Evolutionary conservation across 169 alveolate genomes (phyloP).

Genomic region (Eimeria maxima): DNA sequence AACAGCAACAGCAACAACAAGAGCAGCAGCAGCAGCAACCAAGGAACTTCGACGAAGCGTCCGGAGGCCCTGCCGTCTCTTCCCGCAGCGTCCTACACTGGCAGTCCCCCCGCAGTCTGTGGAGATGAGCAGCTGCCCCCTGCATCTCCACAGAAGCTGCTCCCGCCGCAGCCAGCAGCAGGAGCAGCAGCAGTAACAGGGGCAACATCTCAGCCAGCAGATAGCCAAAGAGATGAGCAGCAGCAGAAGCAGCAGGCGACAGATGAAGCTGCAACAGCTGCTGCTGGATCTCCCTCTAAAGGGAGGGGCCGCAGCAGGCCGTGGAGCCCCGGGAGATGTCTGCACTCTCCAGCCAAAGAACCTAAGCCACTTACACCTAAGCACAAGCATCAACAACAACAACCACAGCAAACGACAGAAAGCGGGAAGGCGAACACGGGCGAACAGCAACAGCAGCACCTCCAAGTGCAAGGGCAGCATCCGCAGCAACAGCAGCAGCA

Average conservation of each 20-base stretch:
- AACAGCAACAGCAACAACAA: not conserved
- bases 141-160: not conserved
- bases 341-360: slow-evolving; percentile 66
- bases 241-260: slow-evolving; percentile 16
- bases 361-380: not conserved
- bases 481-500: too few relatives aligned
- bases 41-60: not conserved
- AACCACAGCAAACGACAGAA: too few relatives aligned
- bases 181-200: not conserved
- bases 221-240: not conserved
- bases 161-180: slow-evolving; percentile 12
- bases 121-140: not conserved
- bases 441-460: too few relatives aligned
- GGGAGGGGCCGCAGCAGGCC: slow-evolving; percentile 85
- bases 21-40: slow-evolving; percentile 7
- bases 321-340: slow-evolving; percentile 83
- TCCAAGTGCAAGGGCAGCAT: too few relatives aligned
- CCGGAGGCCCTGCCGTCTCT: slow-evolving; percentile 6
- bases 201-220: not conserved
- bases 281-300: slow-evolving; percentile 23
- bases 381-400: too few relatives aligned
- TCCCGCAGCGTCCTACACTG: not conserved
- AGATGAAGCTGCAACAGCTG: slow-evolving; percentile 74
- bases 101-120: not conserved
- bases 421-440: not conserved